These are phyloP conservation scores for Corinectria fuckeliana DNA, from an alignment of 2,329 filamentous ascomycete species.

Conservation along the genomic window DNA sequence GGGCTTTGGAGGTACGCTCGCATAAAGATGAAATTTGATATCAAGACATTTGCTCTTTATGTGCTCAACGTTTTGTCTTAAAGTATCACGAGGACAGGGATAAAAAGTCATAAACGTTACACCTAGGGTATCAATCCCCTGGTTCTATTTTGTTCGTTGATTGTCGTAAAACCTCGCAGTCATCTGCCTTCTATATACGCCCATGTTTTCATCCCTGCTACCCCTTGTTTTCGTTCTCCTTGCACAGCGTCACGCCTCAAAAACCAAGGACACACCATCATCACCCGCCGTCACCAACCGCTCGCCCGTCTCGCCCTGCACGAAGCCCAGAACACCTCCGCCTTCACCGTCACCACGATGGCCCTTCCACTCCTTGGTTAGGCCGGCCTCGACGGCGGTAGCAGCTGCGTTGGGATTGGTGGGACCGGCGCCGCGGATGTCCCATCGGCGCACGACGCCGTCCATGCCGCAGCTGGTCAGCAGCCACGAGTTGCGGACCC, in stretches of 20 bases:
- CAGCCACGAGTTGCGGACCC: constrained; percentile 71
- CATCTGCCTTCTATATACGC: constrained; percentile 22
- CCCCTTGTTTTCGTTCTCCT: constrained; percentile 5
- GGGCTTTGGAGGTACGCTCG: not conserved
- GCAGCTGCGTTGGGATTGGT: constrained; percentile 40
- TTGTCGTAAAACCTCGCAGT: constrained; percentile 31
- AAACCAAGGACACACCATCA: constrained; percentile 74
- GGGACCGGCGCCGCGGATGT: constrained; percentile 61
- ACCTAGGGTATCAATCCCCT: constrained; percentile 31
- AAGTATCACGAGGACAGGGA: too few species aligned
- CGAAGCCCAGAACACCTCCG: constrained; percentile 89
- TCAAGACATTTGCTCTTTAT: not conserved
- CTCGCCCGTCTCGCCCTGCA: constrained; percentile 77
- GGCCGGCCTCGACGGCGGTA: constrained; percentile 61
- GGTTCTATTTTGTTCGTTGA: constrained; percentile 35
- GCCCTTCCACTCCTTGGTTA: constrained; percentile 88
- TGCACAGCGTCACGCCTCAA: constrained; percentile 56
- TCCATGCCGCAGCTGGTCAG: constrained; percentile 92
- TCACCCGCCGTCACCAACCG: constrained; percentile 89
- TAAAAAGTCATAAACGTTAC: not conserved
- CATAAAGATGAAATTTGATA: too few species aligned
- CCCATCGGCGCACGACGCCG: constrained; percentile 89
- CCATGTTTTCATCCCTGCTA: constrained; percentile 14
- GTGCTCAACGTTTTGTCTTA: too few species aligned
- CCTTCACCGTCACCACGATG: constrained; percentile 85